Percentiles rank a stretch among this genome's conserved stretches.
Evolutionary conservation across 1,284 basidiomycete species (phyloP).

Genomic region (Fomitopsis schrenkii): DNA sequence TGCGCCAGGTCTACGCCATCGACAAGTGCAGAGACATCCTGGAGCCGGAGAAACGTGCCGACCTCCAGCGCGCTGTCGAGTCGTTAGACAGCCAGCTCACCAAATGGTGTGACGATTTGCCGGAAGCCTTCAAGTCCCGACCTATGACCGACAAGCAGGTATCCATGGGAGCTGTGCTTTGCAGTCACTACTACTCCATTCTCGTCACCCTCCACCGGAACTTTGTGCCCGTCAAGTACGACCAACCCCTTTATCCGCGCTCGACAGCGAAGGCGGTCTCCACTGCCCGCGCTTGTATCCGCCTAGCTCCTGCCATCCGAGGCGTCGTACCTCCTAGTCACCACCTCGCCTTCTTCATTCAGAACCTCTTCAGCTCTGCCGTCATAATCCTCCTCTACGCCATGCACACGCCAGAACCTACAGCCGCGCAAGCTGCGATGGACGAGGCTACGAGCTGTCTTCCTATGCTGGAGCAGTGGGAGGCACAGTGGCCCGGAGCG

Average conservation of each 20-base stretch:
- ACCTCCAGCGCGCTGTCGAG: conserved; percentile 74
- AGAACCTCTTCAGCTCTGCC: conserved; percentile 87
- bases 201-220: conserved; percentile 88
- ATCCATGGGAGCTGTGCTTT: conserved; percentile 83
- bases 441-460: conserved; percentile 78
- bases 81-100: conserved; percentile 70
- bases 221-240: conserved; percentile 72
- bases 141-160: conserved; percentile 73
- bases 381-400: conserved; percentile 86
- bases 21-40: conserved; percentile 70
- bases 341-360: conserved; percentile 88
- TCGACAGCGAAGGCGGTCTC: conserved; percentile 76
- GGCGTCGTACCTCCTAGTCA: conserved; percentile 84
- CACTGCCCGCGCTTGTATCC: conserved; percentile 77
- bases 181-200: conserved; percentile 87
- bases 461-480: conserved; percentile 72
- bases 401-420: conserved; percentile 74
- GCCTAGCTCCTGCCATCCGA: conserved; percentile 80
- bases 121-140: conserved; percentile 66
- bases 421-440: conserved; percentile 69
- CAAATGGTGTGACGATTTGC: conserved; percentile 79
- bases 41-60: conserved; percentile 68
- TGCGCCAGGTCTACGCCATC: conserved; percentile 75
- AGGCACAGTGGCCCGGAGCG: conserved; percentile 86
- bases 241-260: conserved; percentile 58